Conservation (phyloP, 2,329 filamentous ascomycete genomes). For the Colletotrichum zoysiae region DNA sequence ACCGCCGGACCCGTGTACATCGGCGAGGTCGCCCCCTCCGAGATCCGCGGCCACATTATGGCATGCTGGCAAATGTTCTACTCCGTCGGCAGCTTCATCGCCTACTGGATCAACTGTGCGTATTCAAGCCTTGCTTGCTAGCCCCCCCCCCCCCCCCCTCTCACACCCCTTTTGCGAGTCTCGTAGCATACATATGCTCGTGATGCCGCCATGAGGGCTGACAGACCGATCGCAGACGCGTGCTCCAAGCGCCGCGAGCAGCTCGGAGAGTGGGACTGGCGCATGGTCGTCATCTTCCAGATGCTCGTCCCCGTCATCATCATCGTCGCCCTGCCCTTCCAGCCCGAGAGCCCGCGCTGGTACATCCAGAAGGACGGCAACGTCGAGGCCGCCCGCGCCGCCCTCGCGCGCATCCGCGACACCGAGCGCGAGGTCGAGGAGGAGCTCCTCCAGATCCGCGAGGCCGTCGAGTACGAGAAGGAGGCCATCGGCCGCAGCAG, state of each 20-base stretch:
- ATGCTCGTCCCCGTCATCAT: conserved; percentile 75
- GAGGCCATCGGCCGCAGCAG: conserved; percentile 68
- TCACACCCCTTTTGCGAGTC: not conserved
- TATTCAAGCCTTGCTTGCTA: not conserved
- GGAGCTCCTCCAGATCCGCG: conserved; percentile 73
- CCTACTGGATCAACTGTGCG: conserved; percentile 63
- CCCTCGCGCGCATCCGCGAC: conserved; percentile 72
- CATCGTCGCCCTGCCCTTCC: conserved; percentile 71
- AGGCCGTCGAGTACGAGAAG: conserved; percentile 79
- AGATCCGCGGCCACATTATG: conserved; percentile 71
- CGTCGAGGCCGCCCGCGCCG: conserved; percentile 69
- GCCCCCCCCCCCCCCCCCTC: too few species aligned
- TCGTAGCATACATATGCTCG: not conserved
- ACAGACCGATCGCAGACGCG: conserved; percentile 52
- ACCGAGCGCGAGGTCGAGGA: conserved; percentile 75
- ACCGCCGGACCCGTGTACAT: conserved; percentile 42
- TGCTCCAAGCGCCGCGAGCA: conserved; percentile 65
- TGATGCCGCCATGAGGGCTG: not conserved
- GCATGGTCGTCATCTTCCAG: conserved; percentile 80
- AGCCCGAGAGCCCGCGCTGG: conserved; percentile 78
- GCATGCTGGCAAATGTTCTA: conserved; percentile 77
- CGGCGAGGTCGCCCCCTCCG: conserved; percentile 41
- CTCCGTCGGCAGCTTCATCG: conserved; percentile 69
- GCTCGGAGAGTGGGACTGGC: conserved; percentile 80
- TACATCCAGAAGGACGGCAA: conserved; percentile 71